A percentile compares a stretch with the other conserved stretches of the same genome.
Conservation (phyloP, 495 filamentous ascomycete genomes). For the Usnea hakonensis region DNA sequence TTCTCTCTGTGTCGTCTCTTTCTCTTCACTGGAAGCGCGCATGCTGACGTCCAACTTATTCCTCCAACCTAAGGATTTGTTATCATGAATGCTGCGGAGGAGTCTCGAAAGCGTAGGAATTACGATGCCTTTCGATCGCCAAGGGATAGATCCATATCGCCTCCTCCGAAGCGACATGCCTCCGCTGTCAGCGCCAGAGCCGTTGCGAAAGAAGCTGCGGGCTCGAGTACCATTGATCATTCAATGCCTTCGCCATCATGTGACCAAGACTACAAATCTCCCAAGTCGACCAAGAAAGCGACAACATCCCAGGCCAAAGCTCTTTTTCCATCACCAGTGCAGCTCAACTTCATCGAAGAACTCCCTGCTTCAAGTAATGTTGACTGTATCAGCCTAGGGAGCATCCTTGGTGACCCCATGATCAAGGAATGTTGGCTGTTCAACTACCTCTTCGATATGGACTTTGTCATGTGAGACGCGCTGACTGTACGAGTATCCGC, state of each 20-base stretch:
- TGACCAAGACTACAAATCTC: background rate
- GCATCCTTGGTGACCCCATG: constrained; percentile 73
- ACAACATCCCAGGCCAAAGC: background rate
- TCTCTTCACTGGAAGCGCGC: no score
- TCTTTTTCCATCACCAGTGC: constrained; percentile 53
- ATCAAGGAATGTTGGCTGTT: constrained; percentile 87
- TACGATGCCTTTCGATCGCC: background rate
- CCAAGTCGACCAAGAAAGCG: background rate
- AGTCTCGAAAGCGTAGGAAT: constrained; percentile 1
- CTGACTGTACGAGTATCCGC: constrained; percentile 31
- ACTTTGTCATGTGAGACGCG: constrained; percentile 53
- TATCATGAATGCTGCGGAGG: background rate
- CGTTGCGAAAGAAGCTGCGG: background rate
- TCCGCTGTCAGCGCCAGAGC: background rate
- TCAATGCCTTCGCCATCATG: background rate
- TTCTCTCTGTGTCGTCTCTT: background rate
- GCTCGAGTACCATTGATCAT: no score
- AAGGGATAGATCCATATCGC: constrained; percentile 11
- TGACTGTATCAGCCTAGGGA: constrained; percentile 57
- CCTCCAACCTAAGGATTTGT: background rate
- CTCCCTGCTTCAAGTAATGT: constrained; percentile 54
- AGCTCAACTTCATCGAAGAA: constrained; percentile 64
- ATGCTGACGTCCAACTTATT: no score
- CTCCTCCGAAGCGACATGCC: constrained; percentile 9
- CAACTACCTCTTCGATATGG: constrained; percentile 77